Conservation (phyloP, 2,329 filamentous ascomycete genomes). For the Diaporthe aspalathi region DNA sequence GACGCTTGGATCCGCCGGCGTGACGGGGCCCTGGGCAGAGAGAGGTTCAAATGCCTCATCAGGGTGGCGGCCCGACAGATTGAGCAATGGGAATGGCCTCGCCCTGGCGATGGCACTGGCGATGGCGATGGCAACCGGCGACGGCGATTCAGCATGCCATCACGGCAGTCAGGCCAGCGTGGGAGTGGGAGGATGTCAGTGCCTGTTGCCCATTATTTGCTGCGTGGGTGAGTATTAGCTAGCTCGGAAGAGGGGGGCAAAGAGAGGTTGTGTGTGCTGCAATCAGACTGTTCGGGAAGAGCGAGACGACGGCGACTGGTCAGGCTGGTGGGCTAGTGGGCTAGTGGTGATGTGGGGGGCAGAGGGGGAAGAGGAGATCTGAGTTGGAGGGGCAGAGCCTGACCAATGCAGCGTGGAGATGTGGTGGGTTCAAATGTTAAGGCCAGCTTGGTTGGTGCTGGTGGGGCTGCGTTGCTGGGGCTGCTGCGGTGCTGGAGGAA, state of each 20-base stretch:
- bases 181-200: too few species aligned
- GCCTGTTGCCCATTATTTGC: too few species aligned
- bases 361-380: too few species aligned
- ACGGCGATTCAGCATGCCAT: not conserved
- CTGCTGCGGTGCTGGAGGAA: not conserved
- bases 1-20: conserved; percentile 12
- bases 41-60: conserved; percentile 29
- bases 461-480: too few species aligned
- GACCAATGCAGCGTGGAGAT: not conserved
- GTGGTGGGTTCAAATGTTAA: not conserved
- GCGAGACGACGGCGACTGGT: conserved; percentile 9
- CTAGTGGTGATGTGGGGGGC: too few species aligned
- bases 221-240: not conserved
- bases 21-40: too few species aligned
- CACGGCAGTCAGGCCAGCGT: not conserved
- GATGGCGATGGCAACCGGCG: not conserved
- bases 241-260: not conserved
- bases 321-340: conserved; percentile 1
- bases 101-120: not conserved
- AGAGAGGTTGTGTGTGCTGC: conserved; percentile 15
- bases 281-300: conserved; percentile 22
- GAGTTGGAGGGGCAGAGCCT: not conserved
- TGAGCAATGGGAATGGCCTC: not conserved
- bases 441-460: not conserved
- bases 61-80: conserved; percentile 1